A percentile compares a stretch with the other conserved stretches of the same genome.
Evolutionary conservation across 2,329 filamentous ascomycete genomes (phyloP).

Genomic region (Neofusicoccum umdonicola): DNA sequence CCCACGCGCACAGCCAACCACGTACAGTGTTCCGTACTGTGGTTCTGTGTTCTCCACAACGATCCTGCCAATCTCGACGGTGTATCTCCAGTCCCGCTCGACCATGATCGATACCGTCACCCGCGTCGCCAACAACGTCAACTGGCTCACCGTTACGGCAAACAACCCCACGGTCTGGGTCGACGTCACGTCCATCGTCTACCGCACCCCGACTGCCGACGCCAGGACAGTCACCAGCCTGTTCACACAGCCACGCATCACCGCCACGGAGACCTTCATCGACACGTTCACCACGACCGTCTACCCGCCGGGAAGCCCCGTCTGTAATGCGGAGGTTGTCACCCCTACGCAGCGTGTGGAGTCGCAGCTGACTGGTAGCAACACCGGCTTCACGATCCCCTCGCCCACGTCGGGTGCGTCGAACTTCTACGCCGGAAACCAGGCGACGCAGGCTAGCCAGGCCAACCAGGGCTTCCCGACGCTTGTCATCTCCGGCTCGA

Average conservation of each 20-base stretch:
- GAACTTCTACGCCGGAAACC: conserved; percentile 4
- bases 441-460: not conserved
- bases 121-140: not conserved
- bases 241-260: not conserved
- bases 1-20: not conserved
- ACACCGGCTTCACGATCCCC: not conserved
- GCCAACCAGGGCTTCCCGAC: not conserved
- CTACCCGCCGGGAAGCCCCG: conserved; percentile 5
- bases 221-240: not conserved
- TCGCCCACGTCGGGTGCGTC: not conserved
- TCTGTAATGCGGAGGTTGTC: not conserved
- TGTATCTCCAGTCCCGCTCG: not conserved
- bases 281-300: conserved; percentile 2
- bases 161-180: not conserved
- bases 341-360: not conserved
- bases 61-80: not conserved
- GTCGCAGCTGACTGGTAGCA: not conserved
- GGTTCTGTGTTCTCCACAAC: conserved; percentile 4
- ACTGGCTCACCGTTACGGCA: not conserved
- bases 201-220: not conserved
- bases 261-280: not conserved
- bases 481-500: not conserved
- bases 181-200: not conserved
- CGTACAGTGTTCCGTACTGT: conserved; percentile 4
- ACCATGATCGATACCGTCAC: conserved; percentile 8